Base-by-base conservation (phyloP, 1,284 basidiomycete genomes). In the Anthracocystis panici-leucophaei region DNA sequence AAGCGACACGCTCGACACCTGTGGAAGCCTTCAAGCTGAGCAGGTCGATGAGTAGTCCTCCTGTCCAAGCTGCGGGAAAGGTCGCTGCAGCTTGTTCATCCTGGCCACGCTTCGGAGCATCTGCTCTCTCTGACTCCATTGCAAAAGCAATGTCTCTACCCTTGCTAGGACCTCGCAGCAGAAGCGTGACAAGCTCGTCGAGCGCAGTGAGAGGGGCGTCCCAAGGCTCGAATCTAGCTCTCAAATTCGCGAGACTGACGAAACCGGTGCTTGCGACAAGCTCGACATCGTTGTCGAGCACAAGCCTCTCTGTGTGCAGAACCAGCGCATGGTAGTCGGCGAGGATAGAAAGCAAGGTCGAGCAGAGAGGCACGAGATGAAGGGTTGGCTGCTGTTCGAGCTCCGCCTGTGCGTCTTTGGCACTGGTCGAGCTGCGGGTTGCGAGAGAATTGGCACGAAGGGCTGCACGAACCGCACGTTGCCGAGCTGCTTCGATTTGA, bases 291-390 rank as follows among this genome's bases (percentile, higher is more conserved):
- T 62, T 54, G 3, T 64, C 55, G 8, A 79, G 65, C 14, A 80
- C 58, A 27, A 63, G 35, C 11, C 70, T 54, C 49, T 80, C 77
- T 0, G 68, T 67, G 11, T 61, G 58, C 8, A 78, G 54, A 11
- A 80, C 72, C 2, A 72, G 57, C 14, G 63, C 48, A 40, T 73
- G 59, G 55, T 79, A 80, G 20, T 65, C 77, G 9, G 38, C 12
- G 11, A 79, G 46, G 14, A 77, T 68, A 6, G 56, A 58, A 2
- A 78, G 67, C 14, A 80, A 29, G 3, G 68, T 74, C 6, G 77
- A 66, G 51, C 77, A 77, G 2, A 80, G 69, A 2, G 77, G 77
- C 8, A 72, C 68, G 7, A 79, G 52, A 23, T 79, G 77, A n/a
- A 73, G 55, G 5, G 70, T 78, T 9, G 62, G 61, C 46, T 76